phyloP scores from a whole-genome alignment of 495 filamentous ascomycete species.

The Monascus purpureus region DNA sequence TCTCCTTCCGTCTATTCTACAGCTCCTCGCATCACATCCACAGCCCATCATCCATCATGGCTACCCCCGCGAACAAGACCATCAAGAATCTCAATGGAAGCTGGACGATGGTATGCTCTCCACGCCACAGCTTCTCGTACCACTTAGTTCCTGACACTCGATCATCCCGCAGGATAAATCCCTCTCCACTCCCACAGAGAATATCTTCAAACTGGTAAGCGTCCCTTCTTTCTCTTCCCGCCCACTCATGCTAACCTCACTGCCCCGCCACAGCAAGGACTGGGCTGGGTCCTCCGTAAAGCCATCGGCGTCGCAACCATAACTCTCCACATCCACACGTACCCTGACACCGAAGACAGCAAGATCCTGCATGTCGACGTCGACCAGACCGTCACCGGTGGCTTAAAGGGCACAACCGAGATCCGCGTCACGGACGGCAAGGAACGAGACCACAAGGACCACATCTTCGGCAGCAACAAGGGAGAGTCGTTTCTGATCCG shows the following conservation, averaged over 20 bases:
- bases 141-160: constrained; percentile 3
- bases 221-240: not conserved
- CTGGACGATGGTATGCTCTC: constrained; percentile 57
- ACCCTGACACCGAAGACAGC: constrained; percentile 28
- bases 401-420: constrained; percentile 60
- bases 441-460: constrained; percentile 58
- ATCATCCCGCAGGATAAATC: constrained; percentile 51
- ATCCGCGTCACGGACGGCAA: constrained; percentile 55
- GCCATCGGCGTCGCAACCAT: constrained; percentile 57
- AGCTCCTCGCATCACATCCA: constrained; percentile 1
- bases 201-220: constrained; percentile 51
- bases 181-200: constrained; percentile 57
- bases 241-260: no score
- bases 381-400: constrained; percentile 61
- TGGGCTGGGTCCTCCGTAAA: constrained; percentile 74
- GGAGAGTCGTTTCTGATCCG: constrained; percentile 46
- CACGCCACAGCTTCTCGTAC: not conserved
- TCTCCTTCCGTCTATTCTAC: no score
- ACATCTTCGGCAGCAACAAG: constrained; percentile 62
- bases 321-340: constrained; percentile 55
- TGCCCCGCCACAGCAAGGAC: constrained; percentile 58
- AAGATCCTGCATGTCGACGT: constrained; percentile 62
- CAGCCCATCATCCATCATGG: constrained; percentile 53
- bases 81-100: constrained; percentile 61
- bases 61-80: constrained; percentile 60